Conservation (phyloP, 1,284 basidiomycete species). For the Marasmius tenuissimus region DNA sequence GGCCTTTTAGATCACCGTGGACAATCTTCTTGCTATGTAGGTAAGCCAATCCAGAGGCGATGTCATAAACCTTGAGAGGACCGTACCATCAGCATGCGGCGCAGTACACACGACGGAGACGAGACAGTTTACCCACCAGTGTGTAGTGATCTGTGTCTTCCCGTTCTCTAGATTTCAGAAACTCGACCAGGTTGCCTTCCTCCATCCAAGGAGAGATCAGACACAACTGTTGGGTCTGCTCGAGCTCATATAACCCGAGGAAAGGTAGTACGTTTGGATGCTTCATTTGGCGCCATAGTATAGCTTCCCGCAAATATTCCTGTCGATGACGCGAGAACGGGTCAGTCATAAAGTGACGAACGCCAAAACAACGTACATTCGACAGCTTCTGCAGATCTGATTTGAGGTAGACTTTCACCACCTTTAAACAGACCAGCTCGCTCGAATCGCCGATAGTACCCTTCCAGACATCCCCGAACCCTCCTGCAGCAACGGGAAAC, state of each 20-base stretch:
- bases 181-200: constrained; percentile 30
- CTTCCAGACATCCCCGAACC: background rate
- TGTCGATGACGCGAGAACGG: background rate
- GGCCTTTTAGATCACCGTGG: background rate
- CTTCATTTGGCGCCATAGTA: background rate
- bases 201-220: constrained; percentile 30
- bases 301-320: background rate
- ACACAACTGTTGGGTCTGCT: background rate
- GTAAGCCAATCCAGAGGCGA: background rate
- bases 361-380: too few relatives aligned
- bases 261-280: background rate
- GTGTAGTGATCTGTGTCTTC: too few relatives aligned
- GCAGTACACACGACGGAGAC: too few relatives aligned
- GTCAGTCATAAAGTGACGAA: too few relatives aligned
- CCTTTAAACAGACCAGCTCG: constrained; percentile 4
- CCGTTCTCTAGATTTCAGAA: constrained; percentile 18
- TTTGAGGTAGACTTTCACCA: background rate
- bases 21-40: background rate
- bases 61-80: background rate
- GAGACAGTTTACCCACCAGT: too few relatives aligned
- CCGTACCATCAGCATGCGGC: background rate
- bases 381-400: constrained; percentile 3
- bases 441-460: too few relatives aligned
- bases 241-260: background rate
- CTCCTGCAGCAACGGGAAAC: background rate